These are phyloP conservation scores for Phaeotremella skinneri DNA, from an alignment of 768 basidiomycete species.

Conservation along the genomic window DNA sequence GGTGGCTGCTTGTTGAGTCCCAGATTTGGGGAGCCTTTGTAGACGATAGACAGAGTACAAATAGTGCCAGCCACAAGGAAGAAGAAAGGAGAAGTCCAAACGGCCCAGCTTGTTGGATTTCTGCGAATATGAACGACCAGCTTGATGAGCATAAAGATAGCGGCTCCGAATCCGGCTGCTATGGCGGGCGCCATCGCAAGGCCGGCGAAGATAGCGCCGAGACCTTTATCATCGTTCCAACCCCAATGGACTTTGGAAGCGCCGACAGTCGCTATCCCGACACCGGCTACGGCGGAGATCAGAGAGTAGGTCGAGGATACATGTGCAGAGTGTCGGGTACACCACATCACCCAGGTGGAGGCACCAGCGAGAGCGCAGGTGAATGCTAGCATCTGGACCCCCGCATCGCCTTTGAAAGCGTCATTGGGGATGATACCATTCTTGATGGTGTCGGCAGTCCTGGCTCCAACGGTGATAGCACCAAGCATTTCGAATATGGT, in stretches of 20 bases:
- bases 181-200: slow-evolving; percentile 49
- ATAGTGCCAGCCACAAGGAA: slow-evolving; percentile 48
- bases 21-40: slow-evolving; percentile 54
- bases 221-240: slow-evolving; percentile 54
- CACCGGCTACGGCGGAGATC: slow-evolving; percentile 55
- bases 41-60: slow-evolving; percentile 53
- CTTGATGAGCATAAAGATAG: slow-evolving; percentile 50
- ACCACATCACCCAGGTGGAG: slow-evolving; percentile 51
- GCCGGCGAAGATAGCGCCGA: slow-evolving; percentile 53
- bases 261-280: slow-evolving; percentile 54
- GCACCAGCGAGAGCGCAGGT: slow-evolving; percentile 52
- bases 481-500: slow-evolving; percentile 34
- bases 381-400: slow-evolving; percentile 54
- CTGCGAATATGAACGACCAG: slow-evolving; percentile 48
- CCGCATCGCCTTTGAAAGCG: slow-evolving; percentile 52
- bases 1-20: slow-evolving; percentile 47
- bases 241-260: slow-evolving; percentile 53
- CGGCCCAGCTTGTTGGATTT: slow-evolving; percentile 45
- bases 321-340: slow-evolving; percentile 52
- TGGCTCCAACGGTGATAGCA: slow-evolving; percentile 33
- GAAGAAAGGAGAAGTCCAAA: slow-evolving; percentile 49
- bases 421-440: slow-evolving; percentile 54
- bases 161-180: slow-evolving; percentile 51
- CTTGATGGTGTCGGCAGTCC: slow-evolving; percentile 53
- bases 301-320: slow-evolving; percentile 56